Percentiles rank a stretch among this genome's conserved stretches.
These are phyloP conservation scores for Melastoma malabathricum DNA, from an alignment of 345 rosid species.

Conservation along the genomic window DNA sequence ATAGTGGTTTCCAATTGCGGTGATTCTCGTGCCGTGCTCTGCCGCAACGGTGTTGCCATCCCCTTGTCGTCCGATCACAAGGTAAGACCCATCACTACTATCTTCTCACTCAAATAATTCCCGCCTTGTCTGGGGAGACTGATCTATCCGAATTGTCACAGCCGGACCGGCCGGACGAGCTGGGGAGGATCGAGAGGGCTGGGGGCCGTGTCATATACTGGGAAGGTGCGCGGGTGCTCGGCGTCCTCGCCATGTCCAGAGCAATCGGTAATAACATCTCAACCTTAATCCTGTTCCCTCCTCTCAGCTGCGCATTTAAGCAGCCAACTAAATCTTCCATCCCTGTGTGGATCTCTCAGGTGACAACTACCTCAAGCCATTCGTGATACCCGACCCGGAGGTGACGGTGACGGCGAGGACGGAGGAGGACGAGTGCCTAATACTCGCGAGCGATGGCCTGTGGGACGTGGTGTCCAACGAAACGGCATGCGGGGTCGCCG, in stretches of 20 bases:
- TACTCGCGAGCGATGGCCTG: slow-evolving; percentile 60
- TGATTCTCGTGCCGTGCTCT: slow-evolving; percentile 80
- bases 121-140: background rate
- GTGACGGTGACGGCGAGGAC: slow-evolving; percentile 37
- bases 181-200: slow-evolving; percentile 48
- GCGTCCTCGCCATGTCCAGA: slow-evolving; percentile 64
- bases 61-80: slow-evolving; percentile 77
- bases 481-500: slow-evolving; percentile 42
- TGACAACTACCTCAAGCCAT: slow-evolving; percentile 52
- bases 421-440: slow-evolving; percentile 46
- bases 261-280: slow-evolving; percentile 27
- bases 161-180: slow-evolving; percentile 91
- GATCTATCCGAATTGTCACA: slow-evolving; percentile 1
- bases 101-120: background rate
- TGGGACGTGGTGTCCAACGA: slow-evolving; percentile 73
- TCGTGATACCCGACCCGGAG: slow-evolving; percentile 56
- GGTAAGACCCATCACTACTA: slow-evolving; percentile 14
- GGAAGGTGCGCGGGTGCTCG: slow-evolving; percentile 66
- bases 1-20: slow-evolving; percentile 73
- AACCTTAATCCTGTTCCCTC: background rate
- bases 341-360: slow-evolving; percentile 11
- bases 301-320: no score
- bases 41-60: slow-evolving; percentile 57
- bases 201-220: slow-evolving; percentile 85
- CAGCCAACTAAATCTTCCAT: background rate